phyloP scores from a whole-genome alignment of 2,329 filamentous ascomycete species.

The Phaeosphaeriaceae sp. region DNA sequence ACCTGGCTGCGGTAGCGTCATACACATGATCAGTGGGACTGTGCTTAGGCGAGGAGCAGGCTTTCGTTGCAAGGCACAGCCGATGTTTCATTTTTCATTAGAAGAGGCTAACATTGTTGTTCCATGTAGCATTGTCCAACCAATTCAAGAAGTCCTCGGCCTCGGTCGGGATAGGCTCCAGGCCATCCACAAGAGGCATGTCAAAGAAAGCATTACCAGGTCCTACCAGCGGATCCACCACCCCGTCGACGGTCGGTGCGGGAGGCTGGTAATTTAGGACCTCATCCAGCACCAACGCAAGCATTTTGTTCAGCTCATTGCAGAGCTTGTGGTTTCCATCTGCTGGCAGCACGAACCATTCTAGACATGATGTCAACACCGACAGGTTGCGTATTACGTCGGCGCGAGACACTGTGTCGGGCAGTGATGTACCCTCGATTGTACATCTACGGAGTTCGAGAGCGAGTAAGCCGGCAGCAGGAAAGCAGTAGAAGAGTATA shows the following conservation, averaged over 20 bases:
- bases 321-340: conserved; percentile 47
- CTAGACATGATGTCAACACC: conserved; percentile 43
- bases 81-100: not conserved
- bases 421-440: conserved; percentile 38
- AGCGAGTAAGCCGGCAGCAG: conserved; percentile 43
- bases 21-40: too few relatives aligned
- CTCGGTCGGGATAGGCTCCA: conserved; percentile 47
- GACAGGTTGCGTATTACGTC: conserved; percentile 47
- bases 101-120: conserved; percentile 30
- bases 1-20: not conserved
- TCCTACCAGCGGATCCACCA: conserved; percentile 12
- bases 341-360: conserved; percentile 43
- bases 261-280: conserved; percentile 46
- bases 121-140: conserved; percentile 48
- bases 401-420: conserved; percentile 39
- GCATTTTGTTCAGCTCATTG: conserved; percentile 46
- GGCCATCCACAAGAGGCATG: conserved; percentile 43
- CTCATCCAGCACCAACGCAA: conserved; percentile 42
- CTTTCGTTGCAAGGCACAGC: not conserved
- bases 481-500: conserved; percentile 46
- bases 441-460: conserved; percentile 44
- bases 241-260: conserved; percentile 13
- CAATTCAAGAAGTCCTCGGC: conserved; percentile 45
- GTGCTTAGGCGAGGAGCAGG: not conserved
- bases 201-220: conserved; percentile 38